Evolutionary conservation across 352 stramenopile genomes (phyloP).

Genomic region (Phytophthora pluvialis): DNA sequence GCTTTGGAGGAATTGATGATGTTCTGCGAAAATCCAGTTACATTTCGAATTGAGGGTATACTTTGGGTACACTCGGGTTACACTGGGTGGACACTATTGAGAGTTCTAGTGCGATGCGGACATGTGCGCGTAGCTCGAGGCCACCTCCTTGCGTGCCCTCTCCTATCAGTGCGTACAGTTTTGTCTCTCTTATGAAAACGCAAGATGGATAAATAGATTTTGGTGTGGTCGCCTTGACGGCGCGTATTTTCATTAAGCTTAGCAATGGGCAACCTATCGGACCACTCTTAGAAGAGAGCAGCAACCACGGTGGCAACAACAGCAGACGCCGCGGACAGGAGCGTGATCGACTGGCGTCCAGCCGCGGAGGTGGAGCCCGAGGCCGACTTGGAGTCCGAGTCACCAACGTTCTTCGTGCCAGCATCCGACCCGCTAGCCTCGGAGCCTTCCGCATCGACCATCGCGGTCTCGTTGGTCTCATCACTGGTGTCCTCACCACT

Average conservation of each 20-base stretch:
- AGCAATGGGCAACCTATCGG: constrained; percentile 2
- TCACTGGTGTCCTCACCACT: constrained; percentile 1
- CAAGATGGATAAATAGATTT: too few species aligned
- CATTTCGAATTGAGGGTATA: not conserved
- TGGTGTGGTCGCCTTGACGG: too few species aligned
- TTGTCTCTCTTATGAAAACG: too few species aligned
- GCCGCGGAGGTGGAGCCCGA: not conserved
- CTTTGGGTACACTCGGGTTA: constrained; percentile 1
- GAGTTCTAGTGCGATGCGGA: too few species aligned
- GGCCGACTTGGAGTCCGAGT: not conserved
- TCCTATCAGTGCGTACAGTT: too few species aligned
- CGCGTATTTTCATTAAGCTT: too few species aligned
- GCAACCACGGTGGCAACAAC: constrained; percentile 9
- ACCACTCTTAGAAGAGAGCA: constrained; percentile 12
- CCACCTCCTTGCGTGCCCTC: too few species aligned
- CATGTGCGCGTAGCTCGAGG: too few species aligned
- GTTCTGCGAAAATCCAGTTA: constrained; percentile 18
- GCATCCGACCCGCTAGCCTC: constrained; percentile 12
- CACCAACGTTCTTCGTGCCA: constrained; percentile 6
- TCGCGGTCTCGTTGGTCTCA: constrained; percentile 8
- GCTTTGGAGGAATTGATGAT: not conserved
- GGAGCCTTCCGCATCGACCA: not conserved
- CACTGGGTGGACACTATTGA: not conserved
- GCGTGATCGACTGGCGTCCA: constrained; percentile 9
- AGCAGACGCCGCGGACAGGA: constrained; percentile 12